Evolutionary conservation across 2,329 filamentous ascomycete species (phyloP), one percentile per base, ranked within the genome.

Genomic region (Trichoderma aggressivum): DNA sequence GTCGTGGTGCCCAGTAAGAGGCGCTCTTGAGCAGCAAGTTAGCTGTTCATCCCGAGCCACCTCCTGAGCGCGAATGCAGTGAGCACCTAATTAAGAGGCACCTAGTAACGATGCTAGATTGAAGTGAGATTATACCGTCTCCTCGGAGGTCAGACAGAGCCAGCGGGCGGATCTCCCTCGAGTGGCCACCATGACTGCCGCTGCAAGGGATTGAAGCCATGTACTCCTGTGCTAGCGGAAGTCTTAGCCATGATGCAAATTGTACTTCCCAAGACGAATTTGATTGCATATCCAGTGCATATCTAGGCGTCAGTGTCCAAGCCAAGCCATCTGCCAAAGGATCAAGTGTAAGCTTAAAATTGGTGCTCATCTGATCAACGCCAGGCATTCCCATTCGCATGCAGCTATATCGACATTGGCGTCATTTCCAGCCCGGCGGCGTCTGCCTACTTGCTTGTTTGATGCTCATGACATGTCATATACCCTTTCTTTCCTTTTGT

Each of bases 401-500:
- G 47, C 30, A 64, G 21, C 39, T n/a, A 55, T n/a, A 53, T 65
- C 62, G 32, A 55, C 32, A 50, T n/a, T 34, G 34, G 63, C 63
- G 63, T 58, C 63, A 26, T 56, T 66, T 24, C 63, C 63, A 66
- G 63, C 63, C 50, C 50, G 32, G 26, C 63, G 50, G 32, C 36
- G 32, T 66, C 63, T 66, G 63, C 11, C 50, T 63, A 65, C 7
- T 36, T 24, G 11, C 28, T 59, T 3, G 55, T 8, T 26, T 58
- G 32, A 18, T 34, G 43, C 24, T 59, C 30, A 30, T 28, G 63
- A 36, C 53, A 59, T 11, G 24, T 56, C 56, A 28, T 24, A 34
- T 30, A 26, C 28, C 24, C 24, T 55, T 47, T 55, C 47, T 63
- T 32, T 56, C 11, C 26, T 28, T 32, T 50, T 43, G 24, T 32